Evolutionary conservation across 768 basidiomycete genomes (phyloP), one percentile per base, ranked within the genome.

Genomic region (Calocera viscosa): DNA sequence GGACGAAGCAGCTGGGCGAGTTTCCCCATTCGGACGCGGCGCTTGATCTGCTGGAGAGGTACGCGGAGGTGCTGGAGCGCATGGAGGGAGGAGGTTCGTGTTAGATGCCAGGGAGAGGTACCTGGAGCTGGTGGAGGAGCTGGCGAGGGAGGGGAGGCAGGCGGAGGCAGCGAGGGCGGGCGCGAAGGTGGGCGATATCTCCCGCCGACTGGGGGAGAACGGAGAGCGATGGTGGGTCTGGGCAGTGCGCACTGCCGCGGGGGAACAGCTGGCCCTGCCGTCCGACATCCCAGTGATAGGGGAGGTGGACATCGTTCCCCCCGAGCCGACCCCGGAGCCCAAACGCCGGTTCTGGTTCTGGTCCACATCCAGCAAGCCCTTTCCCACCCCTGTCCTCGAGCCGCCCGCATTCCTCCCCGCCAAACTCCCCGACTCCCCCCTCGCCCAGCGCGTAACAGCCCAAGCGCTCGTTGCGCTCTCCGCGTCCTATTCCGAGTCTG

Each of bases 221-320:
- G 76, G 78, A 10, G 82, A 82, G 49, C 88, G 88, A 30, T 90
- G 89, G 89, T 91, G 89, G 89, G 72, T 77, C 10, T 81, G 82
- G 43, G 80, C 87, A 14, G 53, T 60, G 30, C 2, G 53, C 14
- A 60, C 53, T 5, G 53, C 53, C 8, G 30, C 26, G 24, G 53
- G 53, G 53, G 53, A 60, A 3, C 14, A 26, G 30, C 14, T 60
- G 14, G 14, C 53, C 30, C 19, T 60, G 53, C 53, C 53, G 22
- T 2, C 26, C 2, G 53, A 26, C 30, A 77, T n/a, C n/a, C n/a
- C n/a, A n/a, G n/a, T n/a, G n/a, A n/a, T n/a, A n/a, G n/a, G n/a
- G n/a, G n/a, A n/a, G n/a, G n/a, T n/a, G n/a, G 43, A 19, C 19
- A 5, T 19, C 43, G 8, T 19, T 3, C 43, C 16, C 5, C 35